Evolutionary conservation across 257 asterid genomes (phyloP).

Genomic region (Ilex aquifolium): DNA sequence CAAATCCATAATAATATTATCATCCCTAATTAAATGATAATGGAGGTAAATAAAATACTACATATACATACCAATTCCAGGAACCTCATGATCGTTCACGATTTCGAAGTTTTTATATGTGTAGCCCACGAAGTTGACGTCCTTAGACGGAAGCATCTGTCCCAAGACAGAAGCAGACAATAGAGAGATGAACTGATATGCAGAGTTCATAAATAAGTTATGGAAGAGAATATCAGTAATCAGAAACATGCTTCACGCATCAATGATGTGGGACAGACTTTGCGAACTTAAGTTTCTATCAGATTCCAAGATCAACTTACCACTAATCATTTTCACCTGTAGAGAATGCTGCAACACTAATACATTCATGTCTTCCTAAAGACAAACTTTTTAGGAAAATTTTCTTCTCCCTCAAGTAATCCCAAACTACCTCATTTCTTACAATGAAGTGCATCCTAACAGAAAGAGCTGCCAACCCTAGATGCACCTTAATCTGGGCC

Average conservation of each 20-base stretch:
- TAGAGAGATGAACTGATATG: background rate
- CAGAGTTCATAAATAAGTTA: background rate
- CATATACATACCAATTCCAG: slow-evolving; percentile 59
- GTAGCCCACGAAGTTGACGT: slow-evolving; percentile 95
- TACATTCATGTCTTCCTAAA: too few relatives aligned
- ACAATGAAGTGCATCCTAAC: too few relatives aligned
- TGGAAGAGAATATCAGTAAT: background rate
- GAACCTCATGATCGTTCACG: slow-evolving; percentile 80
- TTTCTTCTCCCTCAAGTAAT: too few relatives aligned
- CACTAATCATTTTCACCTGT: background rate
- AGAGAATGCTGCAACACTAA: background rate
- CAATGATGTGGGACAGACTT: too few relatives aligned
- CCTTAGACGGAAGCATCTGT: slow-evolving; percentile 98
- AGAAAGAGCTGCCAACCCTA: too few relatives aligned
- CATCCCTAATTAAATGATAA: background rate
- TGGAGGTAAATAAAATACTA: background rate
- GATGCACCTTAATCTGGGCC: too few relatives aligned
- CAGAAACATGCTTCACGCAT: background rate
- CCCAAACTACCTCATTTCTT: too few relatives aligned
- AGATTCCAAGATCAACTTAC: background rate
- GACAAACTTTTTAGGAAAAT: too few relatives aligned
- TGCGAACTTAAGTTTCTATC: background rate
- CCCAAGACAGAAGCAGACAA: slow-evolving; percentile 14
- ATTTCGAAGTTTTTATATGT: slow-evolving; percentile 96
- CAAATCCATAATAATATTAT: background rate